Base-by-base conservation (phyloP, 306 rosid species). In the Gynostemma pentaphyllum region DNA sequence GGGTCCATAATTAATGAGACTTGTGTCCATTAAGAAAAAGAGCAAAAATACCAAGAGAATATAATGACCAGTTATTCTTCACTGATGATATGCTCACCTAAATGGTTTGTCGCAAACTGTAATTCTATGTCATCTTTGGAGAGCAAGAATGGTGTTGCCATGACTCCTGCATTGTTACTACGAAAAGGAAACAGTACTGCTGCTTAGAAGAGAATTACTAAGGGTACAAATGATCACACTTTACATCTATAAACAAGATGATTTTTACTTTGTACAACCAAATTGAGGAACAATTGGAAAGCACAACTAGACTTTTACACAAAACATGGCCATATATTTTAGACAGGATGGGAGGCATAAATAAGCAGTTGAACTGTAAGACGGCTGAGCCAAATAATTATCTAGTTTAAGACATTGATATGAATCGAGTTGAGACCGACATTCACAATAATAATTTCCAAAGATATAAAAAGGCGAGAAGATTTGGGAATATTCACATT, bases 111-210 rank as follows among this genome's bases (percentile, higher is more conserved):
- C 13, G 94, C 95, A 76, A 90, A 90, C 62, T 81, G 95, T 24
- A 87, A 76, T 70, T 90, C 97, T 62, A 87, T 83, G 63, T 72
- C 70, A 74, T 90, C 90, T 66, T 83, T 56, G 42, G 90, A 87
- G 60, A 85, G 80, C 29, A 64, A 62, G 84, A 83, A 90, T 19
- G 90, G 90, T 4, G 79, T 15, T 49, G 94, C 94, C 76, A 75
- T 69, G 66, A 85, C 60, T 64, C 95, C 97, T 62, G 95, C 97
- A 68, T 90, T 90, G 78, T 90, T 90, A 66, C 97, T 90, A 24
- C 2, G 37, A 7, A 21, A 59, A 37, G 21, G 37, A 21, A 36
- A 52, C 8, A 52, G 24, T 12, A 28, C 11, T 7, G 26, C 52
- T 46, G 24, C 9, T 18, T 46, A 46, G 34, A 50, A 54, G 62